Conservation (phyloP, 192 early-diverging fungal species). For the Gamsiella multidivaricata region DNA sequence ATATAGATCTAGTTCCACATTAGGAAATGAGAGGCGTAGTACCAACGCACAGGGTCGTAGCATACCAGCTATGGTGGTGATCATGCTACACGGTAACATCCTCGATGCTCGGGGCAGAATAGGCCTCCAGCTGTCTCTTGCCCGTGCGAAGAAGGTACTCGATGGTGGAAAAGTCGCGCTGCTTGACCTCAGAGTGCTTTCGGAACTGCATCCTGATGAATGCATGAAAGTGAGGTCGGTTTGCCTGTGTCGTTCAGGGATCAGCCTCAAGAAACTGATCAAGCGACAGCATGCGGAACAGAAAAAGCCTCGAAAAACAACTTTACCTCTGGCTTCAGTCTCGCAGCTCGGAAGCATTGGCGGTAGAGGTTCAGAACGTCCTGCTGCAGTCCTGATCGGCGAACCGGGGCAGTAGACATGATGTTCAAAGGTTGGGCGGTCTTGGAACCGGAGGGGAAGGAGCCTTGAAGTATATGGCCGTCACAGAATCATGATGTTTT, state of each 20-base stretch:
- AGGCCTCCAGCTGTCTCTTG: conserved; percentile 70
- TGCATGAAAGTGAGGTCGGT: conserved; percentile 69
- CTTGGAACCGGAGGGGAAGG: background rate
- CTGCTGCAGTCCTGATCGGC: conserved; percentile 73
- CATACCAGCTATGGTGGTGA: too few species aligned
- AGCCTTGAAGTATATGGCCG: too few species aligned
- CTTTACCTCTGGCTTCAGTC: conserved; percentile 69
- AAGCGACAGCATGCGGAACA: background rate
- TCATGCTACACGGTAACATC: conserved; percentile 64
- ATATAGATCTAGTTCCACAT: too few species aligned
- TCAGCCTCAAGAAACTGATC: background rate
- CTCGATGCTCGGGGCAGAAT: conserved; percentile 68
- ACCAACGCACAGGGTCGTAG: too few species aligned
- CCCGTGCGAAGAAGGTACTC: conserved; percentile 77
- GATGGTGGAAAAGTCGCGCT: conserved; percentile 73
- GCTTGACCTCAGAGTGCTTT: conserved; percentile 62
- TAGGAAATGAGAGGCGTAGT: too few species aligned
- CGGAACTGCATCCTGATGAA: conserved; percentile 77
- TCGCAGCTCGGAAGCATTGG: conserved; percentile 74
- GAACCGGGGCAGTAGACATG: conserved; percentile 40
- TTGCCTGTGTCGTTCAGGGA: conserved; percentile 51
- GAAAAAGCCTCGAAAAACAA: background rate
- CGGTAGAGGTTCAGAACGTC: conserved; percentile 76
- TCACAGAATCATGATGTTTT: too few species aligned
- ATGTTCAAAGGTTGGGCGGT: conserved; percentile 1